Percentiles rank a stretch among this genome's conserved stretches.
Conservation (phyloP, 164 flowering plant species). For the Vitis amurensis region DNA sequence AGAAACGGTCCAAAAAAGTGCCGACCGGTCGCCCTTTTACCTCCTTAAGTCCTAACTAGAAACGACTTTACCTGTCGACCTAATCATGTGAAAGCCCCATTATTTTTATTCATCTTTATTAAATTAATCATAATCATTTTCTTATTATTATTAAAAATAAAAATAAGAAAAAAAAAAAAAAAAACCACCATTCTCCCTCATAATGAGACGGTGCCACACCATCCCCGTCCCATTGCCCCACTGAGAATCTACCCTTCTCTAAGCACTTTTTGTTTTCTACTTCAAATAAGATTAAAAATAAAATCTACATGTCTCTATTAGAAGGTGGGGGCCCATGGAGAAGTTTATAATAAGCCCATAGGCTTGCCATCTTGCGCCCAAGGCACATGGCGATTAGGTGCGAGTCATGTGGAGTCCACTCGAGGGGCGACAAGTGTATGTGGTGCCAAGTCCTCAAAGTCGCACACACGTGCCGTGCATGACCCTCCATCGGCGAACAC, state of each 20-base stretch:
- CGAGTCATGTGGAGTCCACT: conserved; percentile 12
- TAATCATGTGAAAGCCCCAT: conserved; percentile 12
- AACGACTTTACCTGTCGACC: conserved; percentile 55
- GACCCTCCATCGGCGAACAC: conserved; percentile 14
- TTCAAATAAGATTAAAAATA: neutral
- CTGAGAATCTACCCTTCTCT: conserved; percentile 11
- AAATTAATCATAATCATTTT: no score
- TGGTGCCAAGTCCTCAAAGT: neutral
- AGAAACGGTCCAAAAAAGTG: conserved; percentile 22
- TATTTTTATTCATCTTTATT: neutral
- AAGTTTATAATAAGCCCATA: neutral
- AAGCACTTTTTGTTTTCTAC: conserved; percentile 4
- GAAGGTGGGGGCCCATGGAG: conserved; percentile 2
- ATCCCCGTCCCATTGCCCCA: no score
- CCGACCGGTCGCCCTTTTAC: conserved; percentile 25
- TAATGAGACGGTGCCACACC: neutral
- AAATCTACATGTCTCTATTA: neutral
- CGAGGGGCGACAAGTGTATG: conserved; percentile 1
- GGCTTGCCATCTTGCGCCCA: conserved; percentile 15
- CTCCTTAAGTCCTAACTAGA: conserved; percentile 17
- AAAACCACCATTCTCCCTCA: neutral
- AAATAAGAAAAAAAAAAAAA: neutral
- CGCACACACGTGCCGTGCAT: conserved; percentile 17
- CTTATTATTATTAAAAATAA: neutral
- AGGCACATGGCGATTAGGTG: conserved; percentile 30